A percentile compares a stretch with the other conserved stretches of the same genome.
These are phyloP conservation scores for Alternaria ethzedia DNA, from an alignment of 2,329 filamentous ascomycete genomes.

Conservation along the genomic window DNA sequence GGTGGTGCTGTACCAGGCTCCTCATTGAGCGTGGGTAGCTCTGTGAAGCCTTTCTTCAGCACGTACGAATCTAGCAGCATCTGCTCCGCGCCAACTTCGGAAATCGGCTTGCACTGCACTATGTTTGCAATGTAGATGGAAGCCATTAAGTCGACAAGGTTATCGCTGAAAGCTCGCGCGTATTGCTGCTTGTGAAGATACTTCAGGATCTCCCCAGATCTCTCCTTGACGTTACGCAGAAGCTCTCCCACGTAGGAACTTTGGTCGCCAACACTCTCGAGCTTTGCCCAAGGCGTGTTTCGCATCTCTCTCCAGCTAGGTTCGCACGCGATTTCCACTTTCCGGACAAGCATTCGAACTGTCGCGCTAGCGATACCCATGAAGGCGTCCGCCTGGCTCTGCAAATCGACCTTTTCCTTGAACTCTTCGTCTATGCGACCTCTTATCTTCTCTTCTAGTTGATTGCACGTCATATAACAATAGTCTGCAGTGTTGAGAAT, in stretches of 20 bases:
- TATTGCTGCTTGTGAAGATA: conserved; percentile 90
- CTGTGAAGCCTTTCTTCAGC: conserved; percentile 78
- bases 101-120: conserved; percentile 87
- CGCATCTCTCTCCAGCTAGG: conserved; percentile 95
- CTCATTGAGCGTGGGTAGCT: conserved; percentile 67
- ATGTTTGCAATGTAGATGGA: conserved; percentile 82
- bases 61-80: conserved; percentile 97
- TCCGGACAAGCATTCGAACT: conserved; percentile 81
- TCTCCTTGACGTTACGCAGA: conserved; percentile 72
- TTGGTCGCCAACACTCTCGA: conserved; percentile 92
- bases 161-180: conserved; percentile 91
- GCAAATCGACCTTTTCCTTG: conserved; percentile 77
- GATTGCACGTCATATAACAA: conserved; percentile 90
- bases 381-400: conserved; percentile 92
- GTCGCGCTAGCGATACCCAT: conserved; percentile 91
- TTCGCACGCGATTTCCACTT: conserved; percentile 82
- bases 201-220: conserved; percentile 75
- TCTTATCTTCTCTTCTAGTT: conserved; percentile 94
- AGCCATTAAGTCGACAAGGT: conserved; percentile 87
- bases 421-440: conserved; percentile 84
- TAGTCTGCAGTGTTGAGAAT: conserved; percentile 98
- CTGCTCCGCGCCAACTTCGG: conserved; percentile 94
- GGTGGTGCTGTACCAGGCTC: conserved; percentile 65
- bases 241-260: conserved; percentile 90
- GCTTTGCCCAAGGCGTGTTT: conserved; percentile 91